Conservation (phyloP, 257 asterid genomes). For the Primulina eburnea region DNA sequence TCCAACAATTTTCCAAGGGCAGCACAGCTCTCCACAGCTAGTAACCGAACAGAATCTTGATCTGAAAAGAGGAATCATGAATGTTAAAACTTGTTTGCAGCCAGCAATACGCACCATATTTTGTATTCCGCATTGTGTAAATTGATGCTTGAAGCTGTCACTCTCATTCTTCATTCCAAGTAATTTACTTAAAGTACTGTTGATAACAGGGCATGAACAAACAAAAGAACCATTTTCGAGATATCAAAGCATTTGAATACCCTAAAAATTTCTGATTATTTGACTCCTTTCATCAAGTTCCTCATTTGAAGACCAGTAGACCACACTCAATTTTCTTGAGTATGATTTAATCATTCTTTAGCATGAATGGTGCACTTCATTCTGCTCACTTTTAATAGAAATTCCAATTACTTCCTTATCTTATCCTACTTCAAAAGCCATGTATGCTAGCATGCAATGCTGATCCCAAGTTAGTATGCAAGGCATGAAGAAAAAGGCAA, state of each 20-base stretch:
- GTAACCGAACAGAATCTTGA: slow-evolving; percentile 88
- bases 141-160: background rate
- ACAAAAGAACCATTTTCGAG: too few relatives aligned
- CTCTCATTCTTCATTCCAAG: background rate
- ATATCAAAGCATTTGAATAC: background rate
- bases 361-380: background rate
- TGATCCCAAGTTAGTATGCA: background rate
- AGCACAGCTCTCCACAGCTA: slow-evolving; percentile 93
- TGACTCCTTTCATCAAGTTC: background rate
- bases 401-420: background rate
- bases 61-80: slow-evolving; percentile 38
- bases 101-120: slow-evolving; percentile 7
- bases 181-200: background rate
- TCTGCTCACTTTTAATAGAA: background rate
- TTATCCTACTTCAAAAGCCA: background rate
- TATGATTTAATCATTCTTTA: too few relatives aligned
- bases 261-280: background rate
- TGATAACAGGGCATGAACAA: background rate
- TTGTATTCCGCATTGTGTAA: background rate
- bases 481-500: background rate
- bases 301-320: background rate
- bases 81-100: slow-evolving; percentile 6
- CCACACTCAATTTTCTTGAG: background rate
- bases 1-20: slow-evolving; percentile 94
- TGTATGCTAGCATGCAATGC: background rate